Evolutionary conservation across 2,329 filamentous ascomycete species (phyloP).

Genomic region (Apiospora kogelbergensis): DNA sequence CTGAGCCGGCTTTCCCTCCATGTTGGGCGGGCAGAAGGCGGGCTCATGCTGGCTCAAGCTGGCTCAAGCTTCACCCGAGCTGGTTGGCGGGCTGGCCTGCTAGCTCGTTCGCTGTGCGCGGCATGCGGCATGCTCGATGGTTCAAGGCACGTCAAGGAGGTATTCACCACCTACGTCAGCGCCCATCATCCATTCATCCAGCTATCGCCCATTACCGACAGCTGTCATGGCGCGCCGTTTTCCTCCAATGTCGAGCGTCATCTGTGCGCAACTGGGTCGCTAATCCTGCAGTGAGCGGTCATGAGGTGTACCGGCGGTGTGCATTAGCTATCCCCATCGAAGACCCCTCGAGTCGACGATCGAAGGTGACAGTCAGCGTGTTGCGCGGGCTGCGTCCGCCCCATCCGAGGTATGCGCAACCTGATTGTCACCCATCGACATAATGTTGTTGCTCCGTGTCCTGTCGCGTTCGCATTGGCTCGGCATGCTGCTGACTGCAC

Average conservation of each 20-base stretch:
- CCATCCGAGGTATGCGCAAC: not conserved
- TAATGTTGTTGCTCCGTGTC: not conserved
- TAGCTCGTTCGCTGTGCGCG: not conserved
- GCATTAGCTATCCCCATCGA: not conserved
- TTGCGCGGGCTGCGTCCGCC: not conserved
- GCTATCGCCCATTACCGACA: not conserved
- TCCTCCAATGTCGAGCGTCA: not conserved
- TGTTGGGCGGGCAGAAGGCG: not conserved
- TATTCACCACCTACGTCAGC: not conserved
- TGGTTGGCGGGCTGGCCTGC: not conserved
- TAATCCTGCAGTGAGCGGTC: slow-evolving; percentile 1
- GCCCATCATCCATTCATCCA: not conserved
- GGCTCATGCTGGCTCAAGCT: too few species aligned
- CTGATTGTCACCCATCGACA: not conserved
- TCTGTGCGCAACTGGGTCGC: not conserved
- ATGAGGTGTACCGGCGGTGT: not conserved
- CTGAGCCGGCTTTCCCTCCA: not conserved
- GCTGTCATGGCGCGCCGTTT: not conserved
- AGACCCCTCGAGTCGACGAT: not conserved
- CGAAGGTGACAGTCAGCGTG: not conserved
- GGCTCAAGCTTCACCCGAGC: not conserved
- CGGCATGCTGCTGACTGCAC: not conserved
- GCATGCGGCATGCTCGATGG: not conserved
- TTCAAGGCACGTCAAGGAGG: not conserved
- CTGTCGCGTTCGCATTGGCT: not conserved